A percentile compares a stretch with the other conserved stretches of the same genome.
phyloP scores from a whole-genome alignment of 495 filamentous ascomycete genomes.

The Penicillium chermesinum region DNA sequence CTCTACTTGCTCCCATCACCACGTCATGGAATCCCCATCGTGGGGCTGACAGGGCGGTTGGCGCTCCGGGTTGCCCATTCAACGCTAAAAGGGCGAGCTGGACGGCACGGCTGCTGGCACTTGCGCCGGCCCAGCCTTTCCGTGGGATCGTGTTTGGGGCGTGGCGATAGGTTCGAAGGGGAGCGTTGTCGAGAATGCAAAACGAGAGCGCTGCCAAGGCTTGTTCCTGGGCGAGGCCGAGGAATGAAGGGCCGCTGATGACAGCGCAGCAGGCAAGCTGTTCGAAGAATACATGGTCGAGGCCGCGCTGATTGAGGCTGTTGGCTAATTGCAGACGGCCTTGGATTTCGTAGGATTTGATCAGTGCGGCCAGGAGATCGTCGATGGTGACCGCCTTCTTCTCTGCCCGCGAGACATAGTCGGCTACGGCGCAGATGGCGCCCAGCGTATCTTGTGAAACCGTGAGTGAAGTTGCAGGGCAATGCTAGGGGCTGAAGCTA shows the following conservation, averaged over 20 bases:
- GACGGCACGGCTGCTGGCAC: conserved; percentile 42
- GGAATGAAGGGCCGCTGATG: conserved; percentile 23
- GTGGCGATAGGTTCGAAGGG: conserved; percentile 31
- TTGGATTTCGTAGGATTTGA: conserved; percentile 48
- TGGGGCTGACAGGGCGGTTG: conserved; percentile 24
- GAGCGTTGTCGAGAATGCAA: conserved; percentile 36
- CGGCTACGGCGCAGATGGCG: conserved; percentile 36
- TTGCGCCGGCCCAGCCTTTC: conserved; percentile 46
- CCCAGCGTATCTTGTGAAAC: conserved; percentile 36
- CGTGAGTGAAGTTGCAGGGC: not conserved
- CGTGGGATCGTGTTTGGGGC: conserved; percentile 33
- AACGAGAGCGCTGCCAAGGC: conserved; percentile 35
- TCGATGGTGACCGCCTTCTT: conserved; percentile 15
- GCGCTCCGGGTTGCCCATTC: conserved; percentile 33
- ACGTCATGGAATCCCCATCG: conserved; percentile 36
- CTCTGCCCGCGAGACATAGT: conserved; percentile 26
- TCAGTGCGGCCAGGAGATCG: conserved; percentile 31
- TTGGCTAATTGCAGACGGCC: conserved; percentile 37
- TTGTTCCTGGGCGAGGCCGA: conserved; percentile 29
- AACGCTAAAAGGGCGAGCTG: conserved; percentile 30
- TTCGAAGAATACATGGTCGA: conserved; percentile 45
- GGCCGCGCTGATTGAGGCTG: conserved; percentile 34
- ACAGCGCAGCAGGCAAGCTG: conserved; percentile 40
- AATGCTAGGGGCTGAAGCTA: not conserved
- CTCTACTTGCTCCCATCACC: conserved; percentile 14